Conservation (phyloP, 495 filamentous ascomycete genomes). For the Talaromyces wortmannii region DNA sequence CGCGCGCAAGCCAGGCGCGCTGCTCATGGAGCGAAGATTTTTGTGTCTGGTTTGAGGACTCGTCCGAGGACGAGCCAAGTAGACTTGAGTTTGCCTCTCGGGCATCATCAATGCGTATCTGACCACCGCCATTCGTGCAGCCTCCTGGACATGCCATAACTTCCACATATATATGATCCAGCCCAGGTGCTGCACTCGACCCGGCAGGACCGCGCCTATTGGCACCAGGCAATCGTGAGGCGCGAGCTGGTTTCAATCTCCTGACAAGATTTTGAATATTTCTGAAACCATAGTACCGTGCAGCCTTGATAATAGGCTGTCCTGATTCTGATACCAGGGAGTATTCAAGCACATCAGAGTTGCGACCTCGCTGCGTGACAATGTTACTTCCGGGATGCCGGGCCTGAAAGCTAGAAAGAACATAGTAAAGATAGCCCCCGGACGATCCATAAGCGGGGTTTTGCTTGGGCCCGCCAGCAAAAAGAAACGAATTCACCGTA, state of each 20-base stretch:
- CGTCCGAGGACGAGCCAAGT: conserved; percentile 4
- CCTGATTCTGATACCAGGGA: conserved; percentile 46
- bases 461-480: conserved; percentile 28
- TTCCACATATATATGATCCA: conserved; percentile 83
- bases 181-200: conserved; percentile 26
- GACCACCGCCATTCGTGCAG: conserved; percentile 94
- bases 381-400: conserved; percentile 63
- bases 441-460: conserved; percentile 59
- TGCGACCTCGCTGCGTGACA: conserved; percentile 66
- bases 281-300: conserved; percentile 91
- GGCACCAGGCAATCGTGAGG: conserved; percentile 70
- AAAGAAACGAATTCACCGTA: conserved; percentile 63
- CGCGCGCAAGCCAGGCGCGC: conserved; percentile 74
- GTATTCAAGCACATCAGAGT: conserved; percentile 86
- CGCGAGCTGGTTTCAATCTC: conserved; percentile 70
- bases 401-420: conserved; percentile 64
- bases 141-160: conserved; percentile 99
- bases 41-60: conserved; percentile 16
- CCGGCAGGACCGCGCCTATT: conserved; percentile 32
- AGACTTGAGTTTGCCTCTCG: conserved; percentile 14
- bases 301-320: conserved; percentile 64
- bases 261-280: conserved; percentile 98
- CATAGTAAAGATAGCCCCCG: conserved; percentile 81
- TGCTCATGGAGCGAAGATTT: conserved; percentile 66
- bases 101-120: conserved; percentile 82